Conservation (phyloP, 371 early-diverging fungal species). For the Apophysomyces trapeziformis region DNA sequence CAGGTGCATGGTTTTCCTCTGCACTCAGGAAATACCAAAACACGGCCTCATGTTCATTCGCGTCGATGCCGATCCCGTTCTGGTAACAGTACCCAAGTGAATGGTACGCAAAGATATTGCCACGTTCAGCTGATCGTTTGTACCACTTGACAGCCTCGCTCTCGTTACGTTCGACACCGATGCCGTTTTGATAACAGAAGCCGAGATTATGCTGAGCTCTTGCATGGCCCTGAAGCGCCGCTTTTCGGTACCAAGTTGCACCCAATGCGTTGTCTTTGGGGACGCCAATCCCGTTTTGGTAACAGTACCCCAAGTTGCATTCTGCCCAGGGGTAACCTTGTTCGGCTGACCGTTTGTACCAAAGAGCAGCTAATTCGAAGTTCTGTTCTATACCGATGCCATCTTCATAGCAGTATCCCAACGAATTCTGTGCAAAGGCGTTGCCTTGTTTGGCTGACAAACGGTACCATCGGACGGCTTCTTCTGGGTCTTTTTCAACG, state of each 20-base stretch:
- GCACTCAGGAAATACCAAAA: slow-evolving; percentile 71
- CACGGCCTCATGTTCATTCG: slow-evolving; percentile 68
- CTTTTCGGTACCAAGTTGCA: slow-evolving; percentile 81
- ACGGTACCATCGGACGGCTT: slow-evolving; percentile 80
- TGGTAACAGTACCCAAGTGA: slow-evolving; percentile 92
- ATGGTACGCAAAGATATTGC: slow-evolving; percentile 81
- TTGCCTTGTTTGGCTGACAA: slow-evolving; percentile 77
- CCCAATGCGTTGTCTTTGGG: slow-evolving; percentile 63
- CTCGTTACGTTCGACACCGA: slow-evolving; percentile 70
- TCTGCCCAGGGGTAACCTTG: slow-evolving; percentile 63
- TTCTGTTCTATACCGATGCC: slow-evolving; percentile 72
- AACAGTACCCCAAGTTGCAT: slow-evolving; percentile 84
- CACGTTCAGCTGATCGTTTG: slow-evolving; percentile 73
- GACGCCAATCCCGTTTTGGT: slow-evolving; percentile 85
- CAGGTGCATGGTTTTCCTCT: slow-evolving; percentile 66
- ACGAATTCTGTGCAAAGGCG: slow-evolving; percentile 80
- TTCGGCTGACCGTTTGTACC: slow-evolving; percentile 78
- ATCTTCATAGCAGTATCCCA: slow-evolving; percentile 82
- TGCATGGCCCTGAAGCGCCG: slow-evolving; percentile 80
- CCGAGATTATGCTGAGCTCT: slow-evolving; percentile 88
- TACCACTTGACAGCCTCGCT: slow-evolving; percentile 75
- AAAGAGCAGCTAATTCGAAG: slow-evolving; percentile 46
- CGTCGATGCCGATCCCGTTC: slow-evolving; percentile 81
- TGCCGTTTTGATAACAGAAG: slow-evolving; percentile 84
- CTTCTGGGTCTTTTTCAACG: slow-evolving; percentile 61